Conservation (phyloP, 2,329 filamentous ascomycete genomes). For the Hypoxylon sp. region DNA sequence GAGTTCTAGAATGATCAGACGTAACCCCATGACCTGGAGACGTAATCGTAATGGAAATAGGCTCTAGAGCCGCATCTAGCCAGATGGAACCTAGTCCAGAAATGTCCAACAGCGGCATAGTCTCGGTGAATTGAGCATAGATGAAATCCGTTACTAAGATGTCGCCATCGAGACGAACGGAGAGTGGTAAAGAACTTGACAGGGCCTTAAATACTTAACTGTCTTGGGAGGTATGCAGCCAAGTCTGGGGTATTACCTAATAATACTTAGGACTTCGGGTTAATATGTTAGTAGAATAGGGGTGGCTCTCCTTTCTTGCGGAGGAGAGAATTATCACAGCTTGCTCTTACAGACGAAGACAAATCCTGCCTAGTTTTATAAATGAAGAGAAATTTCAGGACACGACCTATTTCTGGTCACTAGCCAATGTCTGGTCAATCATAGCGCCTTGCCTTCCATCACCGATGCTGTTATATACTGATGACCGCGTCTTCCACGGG, state of each 20-base stretch:
- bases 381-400: too few relatives aligned
- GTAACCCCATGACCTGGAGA: not conserved
- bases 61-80: constrained; percentile 28
- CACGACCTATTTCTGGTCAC: too few relatives aligned
- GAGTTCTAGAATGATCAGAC: not conserved
- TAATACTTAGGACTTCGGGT: not conserved
- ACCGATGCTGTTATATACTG: too few relatives aligned
- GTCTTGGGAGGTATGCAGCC: not conserved
- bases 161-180: constrained; percentile 29
- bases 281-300: too few relatives aligned
- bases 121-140: constrained; percentile 35
- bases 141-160: constrained; percentile 33
- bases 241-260: not conserved
- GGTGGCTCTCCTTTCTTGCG: too few relatives aligned
- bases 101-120: constrained; percentile 25
- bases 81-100: too few relatives aligned
- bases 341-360: too few relatives aligned
- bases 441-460: too few relatives aligned
- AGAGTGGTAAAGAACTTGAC: constrained; percentile 15
- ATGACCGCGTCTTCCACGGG: too few relatives aligned
- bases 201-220: constrained; percentile 1
- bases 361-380: too few relatives aligned
- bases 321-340: too few relatives aligned
- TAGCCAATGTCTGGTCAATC: too few relatives aligned
- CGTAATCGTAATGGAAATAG: constrained; percentile 2